Evolutionary conservation across 1,284 basidiomycete genomes (phyloP), one percentile per base, ranked within the genome.

Genomic region (Ustilago hordei): DNA sequence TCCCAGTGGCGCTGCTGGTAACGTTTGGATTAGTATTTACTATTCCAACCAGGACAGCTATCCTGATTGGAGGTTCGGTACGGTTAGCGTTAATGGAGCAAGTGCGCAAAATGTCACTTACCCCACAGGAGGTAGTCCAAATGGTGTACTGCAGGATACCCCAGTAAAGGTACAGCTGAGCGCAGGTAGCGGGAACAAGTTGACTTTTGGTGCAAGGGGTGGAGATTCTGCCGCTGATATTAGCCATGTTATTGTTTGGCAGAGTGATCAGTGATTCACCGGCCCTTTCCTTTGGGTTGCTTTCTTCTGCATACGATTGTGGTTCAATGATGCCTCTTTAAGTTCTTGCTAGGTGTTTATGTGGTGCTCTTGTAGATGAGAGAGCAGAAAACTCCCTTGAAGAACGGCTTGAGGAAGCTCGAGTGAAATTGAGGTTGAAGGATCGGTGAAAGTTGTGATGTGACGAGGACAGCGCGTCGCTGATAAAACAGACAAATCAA

Each of bases 191-290:
- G 32, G 5, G 17, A 72, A 72, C 45, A 52, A 17, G 13, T 31
- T 72, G 52, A 72, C 69, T 17, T 62, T 72, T 35, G 55, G 48
- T 7, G 69, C 54, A 2, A n/a, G 32, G 1, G 9, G 6, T 1
- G n/a, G 13, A 12, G 32, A 57, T 8, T 72, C 66, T 36, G 69
- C 69, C 2, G 69, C 69, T 9, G 69, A 72, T 52, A 48, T 72
- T 11, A 58, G 54, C 19, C 69, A 72, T 55, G 47, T 66, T 34
- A 62, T 72, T 35, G 64, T 72, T 32, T 72, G 69, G 69, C 69
- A 72, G 28, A 39, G 41, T 19, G 68, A 69, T 56, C 19, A 55
- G 48, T 69, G 56, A 48, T 19, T 11, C 7, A 12, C 39, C 12
- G 13, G 11, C 39, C 11, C 39, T 17, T 41, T 17, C 17, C 11